Conservation (phyloP, 768 basidiomycete genomes). For the Vishniacozyma victoriae region DNA sequence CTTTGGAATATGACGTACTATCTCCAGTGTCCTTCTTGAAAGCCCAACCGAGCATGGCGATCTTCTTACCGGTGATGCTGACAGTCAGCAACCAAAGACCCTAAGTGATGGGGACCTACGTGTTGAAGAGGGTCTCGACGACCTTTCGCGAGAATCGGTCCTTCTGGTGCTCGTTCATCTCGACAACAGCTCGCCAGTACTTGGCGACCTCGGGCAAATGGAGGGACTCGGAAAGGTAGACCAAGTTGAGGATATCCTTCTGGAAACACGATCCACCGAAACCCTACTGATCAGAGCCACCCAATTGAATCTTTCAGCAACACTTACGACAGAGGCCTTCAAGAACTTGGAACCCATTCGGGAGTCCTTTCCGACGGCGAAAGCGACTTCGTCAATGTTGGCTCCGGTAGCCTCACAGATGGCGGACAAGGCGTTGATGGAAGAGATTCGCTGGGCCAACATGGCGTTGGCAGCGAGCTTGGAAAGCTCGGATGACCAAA, state of each 20-base stretch:
- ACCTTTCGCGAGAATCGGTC: constrained; percentile 89
- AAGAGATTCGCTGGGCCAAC: constrained; percentile 98
- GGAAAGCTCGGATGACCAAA: constrained; percentile 97
- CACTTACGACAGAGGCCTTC: constrained; percentile 52
- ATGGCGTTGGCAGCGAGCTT: constrained; percentile 99
- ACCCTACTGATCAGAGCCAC: constrained; percentile 49
- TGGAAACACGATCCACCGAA: constrained; percentile 99
- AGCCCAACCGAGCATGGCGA: constrained; percentile 94
- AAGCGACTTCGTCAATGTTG: constrained; percentile 94
- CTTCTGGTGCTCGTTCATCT: constrained; percentile 99
- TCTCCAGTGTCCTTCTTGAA: constrained; percentile 99
- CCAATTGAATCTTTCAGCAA: background rate
- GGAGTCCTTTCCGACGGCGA: constrained; percentile 86
- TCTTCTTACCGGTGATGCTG: constrained; percentile 56
- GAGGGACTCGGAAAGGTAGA: constrained; percentile 89
- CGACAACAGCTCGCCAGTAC: constrained; percentile 89
- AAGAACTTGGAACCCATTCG: constrained; percentile 94
- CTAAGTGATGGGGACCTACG: constrained; percentile 60
- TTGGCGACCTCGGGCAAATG: constrained; percentile 95
- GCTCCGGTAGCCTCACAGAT: constrained; percentile 99
- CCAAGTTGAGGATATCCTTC: constrained; percentile 97
- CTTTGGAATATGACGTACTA: constrained; percentile 44
- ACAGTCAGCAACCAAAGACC: constrained; percentile 1
- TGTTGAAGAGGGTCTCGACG: constrained; percentile 96
- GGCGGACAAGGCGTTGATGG: constrained; percentile 93